These are phyloP conservation scores for Lactuca sativa DNA, from an alignment of 129 eudicot species.

Conservation along the genomic window DNA sequence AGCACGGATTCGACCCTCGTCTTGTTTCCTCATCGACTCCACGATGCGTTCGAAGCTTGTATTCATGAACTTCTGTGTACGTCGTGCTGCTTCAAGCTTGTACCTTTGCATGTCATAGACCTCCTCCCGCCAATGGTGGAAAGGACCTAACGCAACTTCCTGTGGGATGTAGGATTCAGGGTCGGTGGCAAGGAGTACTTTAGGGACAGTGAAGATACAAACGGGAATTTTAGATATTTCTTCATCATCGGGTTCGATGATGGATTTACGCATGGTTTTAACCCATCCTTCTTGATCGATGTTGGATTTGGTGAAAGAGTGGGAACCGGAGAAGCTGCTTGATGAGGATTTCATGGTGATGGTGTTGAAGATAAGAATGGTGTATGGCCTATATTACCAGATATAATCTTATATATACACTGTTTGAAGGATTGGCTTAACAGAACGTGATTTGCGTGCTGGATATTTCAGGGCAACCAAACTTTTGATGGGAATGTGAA, in stretches of 20 bases:
- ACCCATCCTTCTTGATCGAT: slow-evolving; percentile 7
- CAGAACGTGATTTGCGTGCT: not conserved
- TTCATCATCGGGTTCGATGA: slow-evolving; percentile 33
- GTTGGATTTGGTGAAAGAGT: slow-evolving; percentile 3
- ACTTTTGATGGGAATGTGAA: too few species aligned
- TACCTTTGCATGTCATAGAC: slow-evolving; percentile 36
- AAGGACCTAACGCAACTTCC: slow-evolving; percentile 62
- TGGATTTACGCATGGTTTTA: slow-evolving; percentile 30
- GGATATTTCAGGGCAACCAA: too few species aligned
- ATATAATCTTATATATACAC: not conserved
- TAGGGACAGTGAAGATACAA: slow-evolving; percentile 57
- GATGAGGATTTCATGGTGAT: slow-evolving; percentile 10
- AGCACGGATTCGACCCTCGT: slow-evolving; percentile 45
- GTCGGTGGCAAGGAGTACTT: slow-evolving; percentile 37
- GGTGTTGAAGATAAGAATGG: slow-evolving; percentile 13
- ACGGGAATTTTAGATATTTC: slow-evolving; percentile 40
- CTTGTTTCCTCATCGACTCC: slow-evolving; percentile 14
- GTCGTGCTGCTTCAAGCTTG: slow-evolving; percentile 43
- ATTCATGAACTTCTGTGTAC: slow-evolving; percentile 20
- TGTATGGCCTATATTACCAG: not conserved
- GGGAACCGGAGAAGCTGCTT: not conserved
- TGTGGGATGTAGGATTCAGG: slow-evolving; percentile 61
- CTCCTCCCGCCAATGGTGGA: slow-evolving; percentile 49
- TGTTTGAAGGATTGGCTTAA: not conserved
- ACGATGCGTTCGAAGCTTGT: slow-evolving; percentile 38